phyloP scores from a whole-genome alignment of 1,284 basidiomycete genomes.

The Irpex sp. region DNA sequence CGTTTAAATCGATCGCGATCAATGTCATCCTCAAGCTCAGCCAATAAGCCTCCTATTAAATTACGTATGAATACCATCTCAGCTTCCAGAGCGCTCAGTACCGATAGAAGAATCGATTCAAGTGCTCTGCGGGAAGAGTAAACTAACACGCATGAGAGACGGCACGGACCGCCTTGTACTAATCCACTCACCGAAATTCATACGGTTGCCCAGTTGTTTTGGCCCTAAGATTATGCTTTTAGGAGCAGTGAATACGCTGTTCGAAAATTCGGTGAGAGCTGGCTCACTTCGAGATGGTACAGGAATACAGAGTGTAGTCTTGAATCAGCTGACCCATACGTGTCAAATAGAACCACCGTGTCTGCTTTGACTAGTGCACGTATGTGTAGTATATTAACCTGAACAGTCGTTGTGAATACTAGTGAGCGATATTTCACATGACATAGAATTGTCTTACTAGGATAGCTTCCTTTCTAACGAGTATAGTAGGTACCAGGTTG shows the following conservation, averaged over 20 bases:
- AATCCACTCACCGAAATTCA: conserved; percentile 77
- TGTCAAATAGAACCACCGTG: conserved; percentile 89
- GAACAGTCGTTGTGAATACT: conserved; percentile 8
- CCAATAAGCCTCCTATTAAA: conserved; percentile 83
- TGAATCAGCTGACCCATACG: conserved; percentile 82
- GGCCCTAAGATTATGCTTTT: conserved; percentile 76
- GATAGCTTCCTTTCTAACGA: conserved; percentile 85
- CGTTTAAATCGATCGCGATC: conserved; percentile 90
- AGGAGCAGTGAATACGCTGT: conserved; percentile 15
- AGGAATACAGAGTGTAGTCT: conserved; percentile 84
- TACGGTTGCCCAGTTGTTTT: conserved; percentile 72
- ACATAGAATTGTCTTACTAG: conserved; percentile 49
- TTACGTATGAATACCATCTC: conserved; percentile 91
- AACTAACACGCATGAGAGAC: conserved; percentile 19
- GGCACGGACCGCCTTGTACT: neutral
- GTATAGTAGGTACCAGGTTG: conserved; percentile 92
- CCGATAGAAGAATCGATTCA: conserved; percentile 87
- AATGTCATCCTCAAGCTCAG: conserved; percentile 90
- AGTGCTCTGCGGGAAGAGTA: conserved; percentile 58
- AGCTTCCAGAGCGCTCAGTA: conserved; percentile 86
- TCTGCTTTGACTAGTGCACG: conserved; percentile 94
- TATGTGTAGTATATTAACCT: conserved; percentile 94
- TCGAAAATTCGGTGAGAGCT: conserved; percentile 8
- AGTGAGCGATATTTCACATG: conserved; percentile 4
- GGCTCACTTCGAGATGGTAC: conserved; percentile 77